Evolutionary conservation across 169 alveolate genomes (phyloP), one percentile per base, ranked within the genome.

Genomic region (Plasmodium cynomolgi): DNA sequence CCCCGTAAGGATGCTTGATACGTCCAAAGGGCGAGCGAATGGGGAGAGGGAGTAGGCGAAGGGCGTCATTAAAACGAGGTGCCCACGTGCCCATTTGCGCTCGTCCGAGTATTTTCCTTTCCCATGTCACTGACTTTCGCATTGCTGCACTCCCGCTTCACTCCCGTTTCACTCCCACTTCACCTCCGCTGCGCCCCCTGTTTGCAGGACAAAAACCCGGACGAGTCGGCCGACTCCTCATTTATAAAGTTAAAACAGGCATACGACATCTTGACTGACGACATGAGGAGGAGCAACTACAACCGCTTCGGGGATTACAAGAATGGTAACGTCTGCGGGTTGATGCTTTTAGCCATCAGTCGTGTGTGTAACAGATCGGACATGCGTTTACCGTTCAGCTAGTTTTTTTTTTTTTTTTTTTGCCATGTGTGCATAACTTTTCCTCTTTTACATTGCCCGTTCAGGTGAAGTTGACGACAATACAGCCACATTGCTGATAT

Each of bases 281-380:
- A 90, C 73, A 62, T 68, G 23, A 54, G 94, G 77, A 80, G 94
- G 58, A 90, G 94, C n/a, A 81, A 90, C 83, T 90, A 90, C 58
- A 90, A 90, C 54, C 80, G 94, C 41, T 90, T 90, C 50, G 94
- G 94, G 84, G 94, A 90, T 62, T 90, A 90, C 83, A 90, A 90
- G 54, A 90, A 90, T 81, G 94, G 93, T 86, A 86, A 81, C 17
- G 20, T 50, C 23, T 13, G 62, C 23, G 7, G 23, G 62, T 23
- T 0, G 62, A 50, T 50, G 62, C 26, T 7, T 15, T 50, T 50
- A 50, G 8, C 62, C 62, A 17, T 2, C 62, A 50, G 23, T 50
- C 8, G 62, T 50, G 56, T 44, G 56, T 44, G 17, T 50, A 50
- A 50, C 62, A 50, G 62, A 50, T 50, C 23, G 8, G 62, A 17